Evolutionary conservation across 2,329 filamentous ascomycete species (phyloP), one percentile per base, ranked within the genome.

Genomic region (Bretziella fagacearum): DNA sequence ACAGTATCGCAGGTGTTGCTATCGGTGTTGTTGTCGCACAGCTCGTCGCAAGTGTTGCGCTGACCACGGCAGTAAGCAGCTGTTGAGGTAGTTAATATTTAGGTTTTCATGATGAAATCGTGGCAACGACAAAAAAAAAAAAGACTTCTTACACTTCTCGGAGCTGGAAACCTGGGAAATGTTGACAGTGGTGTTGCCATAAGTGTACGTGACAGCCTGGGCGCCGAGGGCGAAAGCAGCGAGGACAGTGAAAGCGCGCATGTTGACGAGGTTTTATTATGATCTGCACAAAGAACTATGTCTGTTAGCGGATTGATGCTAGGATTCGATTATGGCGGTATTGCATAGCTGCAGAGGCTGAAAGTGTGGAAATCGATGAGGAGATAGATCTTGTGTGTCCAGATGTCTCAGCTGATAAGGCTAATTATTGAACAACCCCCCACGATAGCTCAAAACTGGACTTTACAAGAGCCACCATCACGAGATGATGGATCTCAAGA

Each of bases 51-150:
- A 32, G 65, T 68, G 58, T 71, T 66, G 50, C 58, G 59, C 62
- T 76, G 62, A 35, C 63, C 69, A 45, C 55, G 57, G 58, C 72
- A 76, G 71, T 71, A 75, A 15, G 55, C 48, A 40, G 66, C 71
- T 73, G 51, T n/a, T n/a, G 50, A 44, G 33, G 26, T 7, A 10
- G 10, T 30, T 8, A 23, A 36, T 33, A 49, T 25, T 26, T 18
- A 43, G 17, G 37, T 52, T 44, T 54, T 47, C 18, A 25, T 22
- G 20, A 6, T 8, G n/a, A 11, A 27, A 37, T 18, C 4, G 41
- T 32, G 10, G 33, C 29, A 42, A 10, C 18, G 15, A 37, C 29
- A 26, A 13, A 15, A 13, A 17, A 30, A 33, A 30, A 42, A 8
- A 27, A 30, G 20, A 17, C 13, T 17, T 46, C 48, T 22, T 51